These are phyloP conservation scores for Trichophyton simii DNA, from an alignment of 2,329 filamentous ascomycete species.

Conservation along the genomic window DNA sequence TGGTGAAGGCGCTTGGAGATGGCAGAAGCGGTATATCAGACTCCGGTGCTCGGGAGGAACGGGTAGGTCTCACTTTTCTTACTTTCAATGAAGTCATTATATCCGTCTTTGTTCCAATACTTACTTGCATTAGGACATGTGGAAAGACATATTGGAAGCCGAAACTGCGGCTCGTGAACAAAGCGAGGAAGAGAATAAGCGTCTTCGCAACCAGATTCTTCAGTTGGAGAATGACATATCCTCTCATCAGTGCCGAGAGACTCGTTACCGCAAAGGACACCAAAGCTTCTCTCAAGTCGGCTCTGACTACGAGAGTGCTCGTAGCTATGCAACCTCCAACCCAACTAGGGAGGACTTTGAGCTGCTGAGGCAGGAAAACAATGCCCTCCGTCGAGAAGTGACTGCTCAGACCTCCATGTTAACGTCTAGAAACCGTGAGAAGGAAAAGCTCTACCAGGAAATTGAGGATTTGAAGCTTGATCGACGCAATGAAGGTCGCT, in stretches of 20 bases:
- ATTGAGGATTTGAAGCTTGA: slow-evolving; percentile 94
- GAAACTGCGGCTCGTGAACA: slow-evolving; percentile 83
- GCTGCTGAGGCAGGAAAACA: slow-evolving; percentile 80
- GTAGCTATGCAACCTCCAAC: slow-evolving; percentile 46
- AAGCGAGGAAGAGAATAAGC: slow-evolving; percentile 75
- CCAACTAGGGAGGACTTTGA: slow-evolving; percentile 64
- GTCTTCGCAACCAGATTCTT: slow-evolving; percentile 71
- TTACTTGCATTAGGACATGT: slow-evolving; percentile 55
- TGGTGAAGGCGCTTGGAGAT: slow-evolving; percentile 55
- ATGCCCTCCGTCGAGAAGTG: slow-evolving; percentile 79
- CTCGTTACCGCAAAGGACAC: slow-evolving; percentile 23
- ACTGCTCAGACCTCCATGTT: slow-evolving; percentile 96
- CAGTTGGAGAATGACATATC: slow-evolving; percentile 43
- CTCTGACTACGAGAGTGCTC: slow-evolving; percentile 28
- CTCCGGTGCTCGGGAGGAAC: slow-evolving; percentile 37
- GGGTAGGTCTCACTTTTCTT: slow-evolving; percentile 25
- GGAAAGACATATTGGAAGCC: slow-evolving; percentile 87
- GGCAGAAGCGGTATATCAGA: slow-evolving; percentile 36
- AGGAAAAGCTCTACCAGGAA: slow-evolving; percentile 87
- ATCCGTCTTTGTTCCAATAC: background rate
- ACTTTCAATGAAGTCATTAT: background rate
- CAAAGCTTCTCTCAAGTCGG: slow-evolving; percentile 29
- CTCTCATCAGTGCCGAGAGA: slow-evolving; percentile 16
- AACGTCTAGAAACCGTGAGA: slow-evolving; percentile 87
- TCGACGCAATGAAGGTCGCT: slow-evolving; percentile 53